These are phyloP conservation scores for Penicillium nordicum DNA, from an alignment of 2,329 filamentous ascomycete species.

Conservation along the genomic window DNA sequence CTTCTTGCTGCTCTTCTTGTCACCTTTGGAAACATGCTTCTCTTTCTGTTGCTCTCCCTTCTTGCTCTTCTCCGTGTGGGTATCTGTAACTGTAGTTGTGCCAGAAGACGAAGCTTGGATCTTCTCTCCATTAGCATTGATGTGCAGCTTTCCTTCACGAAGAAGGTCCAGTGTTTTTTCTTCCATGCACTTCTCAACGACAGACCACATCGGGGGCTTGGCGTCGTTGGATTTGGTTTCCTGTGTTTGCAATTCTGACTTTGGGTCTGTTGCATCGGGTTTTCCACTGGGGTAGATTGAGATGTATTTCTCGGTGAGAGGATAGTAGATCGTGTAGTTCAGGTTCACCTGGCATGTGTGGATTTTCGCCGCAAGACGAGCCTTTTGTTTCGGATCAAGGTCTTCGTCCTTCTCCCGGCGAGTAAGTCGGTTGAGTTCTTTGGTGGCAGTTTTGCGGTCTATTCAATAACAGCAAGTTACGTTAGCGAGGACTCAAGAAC, in stretches of 20 bases:
- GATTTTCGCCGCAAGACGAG: constrained; percentile 35
- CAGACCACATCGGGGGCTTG: constrained; percentile 45
- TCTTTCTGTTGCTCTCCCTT: constrained; percentile 7
- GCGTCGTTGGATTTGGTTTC: constrained; percentile 11
- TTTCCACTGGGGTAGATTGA: constrained; percentile 50
- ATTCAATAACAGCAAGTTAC: not conserved
- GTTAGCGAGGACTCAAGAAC: constrained; percentile 8
- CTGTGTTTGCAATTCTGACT: constrained; percentile 19
- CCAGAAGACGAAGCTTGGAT: not conserved
- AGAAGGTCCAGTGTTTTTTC: constrained; percentile 43
- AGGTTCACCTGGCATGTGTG: constrained; percentile 56
- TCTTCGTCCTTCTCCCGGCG: constrained; percentile 38
- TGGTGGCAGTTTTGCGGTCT: constrained; percentile 45
- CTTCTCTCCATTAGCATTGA: constrained; percentile 18
- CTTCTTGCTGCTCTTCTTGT: constrained; percentile 12
- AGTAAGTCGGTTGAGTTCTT: constrained; percentile 36
- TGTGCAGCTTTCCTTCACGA: constrained; percentile 40
- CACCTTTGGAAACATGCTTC: not conserved
- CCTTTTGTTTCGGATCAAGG: constrained; percentile 27
- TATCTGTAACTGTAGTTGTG: not conserved
- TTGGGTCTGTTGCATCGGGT: constrained; percentile 11
- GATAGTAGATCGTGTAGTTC: constrained; percentile 62
- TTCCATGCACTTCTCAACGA: constrained; percentile 45
- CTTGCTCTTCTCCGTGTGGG: constrained; percentile 13
- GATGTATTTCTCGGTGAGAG: constrained; percentile 58